A percentile compares a stretch with the other conserved stretches of the same genome.
Conservation (phyloP, 768 basidiomycete species). For the Pleurotus tuoliensis region DNA sequence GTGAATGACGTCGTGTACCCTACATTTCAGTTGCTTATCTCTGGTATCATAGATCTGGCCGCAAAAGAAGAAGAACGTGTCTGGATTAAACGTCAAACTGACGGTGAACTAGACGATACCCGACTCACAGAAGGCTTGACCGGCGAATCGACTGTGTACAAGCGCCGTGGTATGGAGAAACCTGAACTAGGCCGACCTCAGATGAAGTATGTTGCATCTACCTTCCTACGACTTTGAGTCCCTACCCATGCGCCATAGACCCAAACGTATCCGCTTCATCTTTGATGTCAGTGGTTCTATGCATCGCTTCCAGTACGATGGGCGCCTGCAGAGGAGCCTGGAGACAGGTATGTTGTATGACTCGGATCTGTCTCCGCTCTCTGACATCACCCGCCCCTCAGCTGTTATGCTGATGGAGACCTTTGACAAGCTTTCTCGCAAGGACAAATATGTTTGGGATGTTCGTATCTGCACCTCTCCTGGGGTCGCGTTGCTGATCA, state of each 20-base stretch:
- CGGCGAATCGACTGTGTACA: slow-evolving; percentile 67
- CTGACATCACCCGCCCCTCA: slow-evolving; percentile 16
- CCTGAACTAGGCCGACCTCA: slow-evolving; percentile 66
- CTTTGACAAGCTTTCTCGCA: slow-evolving; percentile 55
- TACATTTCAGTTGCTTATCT: background rate
- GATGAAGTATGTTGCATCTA: slow-evolving; percentile 44
- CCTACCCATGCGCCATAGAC: slow-evolving; percentile 29
- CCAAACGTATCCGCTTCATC: slow-evolving; percentile 64
- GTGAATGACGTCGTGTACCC: slow-evolving; percentile 29
- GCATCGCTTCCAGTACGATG: slow-evolving; percentile 75
- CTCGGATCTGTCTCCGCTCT: background rate
- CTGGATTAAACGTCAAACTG: slow-evolving; percentile 69
- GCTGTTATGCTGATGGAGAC: slow-evolving; percentile 77
- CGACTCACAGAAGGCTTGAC: slow-evolving; percentile 65
- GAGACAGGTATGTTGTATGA: slow-evolving; percentile 47
- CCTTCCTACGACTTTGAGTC: background rate
- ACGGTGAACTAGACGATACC: slow-evolving; percentile 67
- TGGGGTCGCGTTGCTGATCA: background rate
- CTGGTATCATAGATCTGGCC: slow-evolving; percentile 44
- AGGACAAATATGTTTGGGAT: slow-evolving; percentile 78
- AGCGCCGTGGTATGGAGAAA: slow-evolving; percentile 66
- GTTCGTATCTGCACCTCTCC: slow-evolving; percentile 33
- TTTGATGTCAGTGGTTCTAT: slow-evolving; percentile 72
- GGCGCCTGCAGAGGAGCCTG: slow-evolving; percentile 56
- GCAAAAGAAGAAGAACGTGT: slow-evolving; percentile 68